These are phyloP conservation scores for Metschnikowia baotianmanensis DNA, from an alignment of 805 yeast genomes.

Conservation along the genomic window DNA sequence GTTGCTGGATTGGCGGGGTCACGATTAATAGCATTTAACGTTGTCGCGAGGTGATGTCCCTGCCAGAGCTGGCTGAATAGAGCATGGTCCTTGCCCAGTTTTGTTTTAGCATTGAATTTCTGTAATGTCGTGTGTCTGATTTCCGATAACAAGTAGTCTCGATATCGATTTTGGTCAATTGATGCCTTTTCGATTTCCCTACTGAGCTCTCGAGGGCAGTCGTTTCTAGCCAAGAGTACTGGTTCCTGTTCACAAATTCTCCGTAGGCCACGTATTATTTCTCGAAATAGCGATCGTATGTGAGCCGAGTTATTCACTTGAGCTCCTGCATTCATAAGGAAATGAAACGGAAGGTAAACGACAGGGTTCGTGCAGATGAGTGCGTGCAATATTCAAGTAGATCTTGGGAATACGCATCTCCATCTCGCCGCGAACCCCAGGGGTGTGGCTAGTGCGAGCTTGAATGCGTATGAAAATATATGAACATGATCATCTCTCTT, in stretches of 20 bases:
- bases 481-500: no score
- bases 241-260: conserved; percentile 4
- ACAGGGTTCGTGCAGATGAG: no score
- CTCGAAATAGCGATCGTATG: conserved; percentile 17
- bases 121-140: conserved; percentile 17
- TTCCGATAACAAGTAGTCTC: conserved; percentile 19
- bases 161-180: conserved; percentile 16
- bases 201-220: not conserved
- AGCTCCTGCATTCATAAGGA: not conserved
- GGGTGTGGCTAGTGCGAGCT: no score
- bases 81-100: conserved; percentile 5
- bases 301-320: not conserved
- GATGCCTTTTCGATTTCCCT: conserved; percentile 12
- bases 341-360: no score
- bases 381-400: no score
- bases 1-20: conserved; percentile 4
- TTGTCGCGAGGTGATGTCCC: conserved; percentile 16
- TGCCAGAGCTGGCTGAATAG: conserved; percentile 4
- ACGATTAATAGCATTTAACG: conserved; percentile 6
- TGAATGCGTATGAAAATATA: no score
- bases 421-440: no score
- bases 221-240: not conserved
- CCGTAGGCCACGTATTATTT: conserved; percentile 14
- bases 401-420: no score
- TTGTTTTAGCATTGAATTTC: conserved; percentile 15